Percentiles rank a stretch among this genome's conserved stretches.
Conservation (phyloP, 1,284 basidiomycete genomes). For the Rhodotorula sp. region DNA sequence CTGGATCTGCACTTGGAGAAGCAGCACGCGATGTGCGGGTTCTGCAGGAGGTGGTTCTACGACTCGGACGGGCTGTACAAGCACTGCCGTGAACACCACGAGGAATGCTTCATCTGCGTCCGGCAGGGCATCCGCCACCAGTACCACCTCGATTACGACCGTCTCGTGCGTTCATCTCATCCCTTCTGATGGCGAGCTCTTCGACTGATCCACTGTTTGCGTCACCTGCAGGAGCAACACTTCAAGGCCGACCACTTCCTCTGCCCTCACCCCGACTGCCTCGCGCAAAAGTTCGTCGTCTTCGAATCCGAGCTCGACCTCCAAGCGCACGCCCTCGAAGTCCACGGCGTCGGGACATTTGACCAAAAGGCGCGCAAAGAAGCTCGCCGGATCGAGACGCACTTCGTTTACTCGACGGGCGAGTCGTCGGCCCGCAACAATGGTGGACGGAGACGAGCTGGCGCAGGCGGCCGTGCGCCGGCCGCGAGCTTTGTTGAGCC, state of each 20-base stretch:
- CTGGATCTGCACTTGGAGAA: conserved; percentile 62
- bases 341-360: conserved; percentile 64
- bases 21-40: conserved; percentile 80
- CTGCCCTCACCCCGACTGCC: conserved; percentile 71
- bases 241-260: conserved; percentile 63
- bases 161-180: conserved; percentile 30
- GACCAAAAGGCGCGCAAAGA: conserved; percentile 66
- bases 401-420: conserved; percentile 62
- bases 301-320: conserved; percentile 85
- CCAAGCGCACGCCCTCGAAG: conserved; percentile 84
- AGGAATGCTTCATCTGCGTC: conserved; percentile 90
- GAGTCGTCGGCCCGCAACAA: conserved; percentile 30
- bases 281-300: conserved; percentile 89
- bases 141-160: conserved; percentile 63
- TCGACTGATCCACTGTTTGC: not conserved
- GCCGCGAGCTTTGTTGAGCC: conserved; percentile 35
- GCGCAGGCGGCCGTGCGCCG: conserved; percentile 16
- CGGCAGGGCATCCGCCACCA: conserved; percentile 75
- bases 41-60: conserved; percentile 88
- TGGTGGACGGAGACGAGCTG: conserved; percentile 47
- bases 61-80: conserved; percentile 86
- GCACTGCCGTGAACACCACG: conserved; percentile 90
- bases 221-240: conserved; percentile 25
- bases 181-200: not conserved
- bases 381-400: conserved; percentile 71